A percentile compares a stretch with the other conserved stretches of the same genome.
Evolutionary conservation across 1,139 yeast genomes (phyloP).

Genomic region (Geotrichum europaeum): DNA sequence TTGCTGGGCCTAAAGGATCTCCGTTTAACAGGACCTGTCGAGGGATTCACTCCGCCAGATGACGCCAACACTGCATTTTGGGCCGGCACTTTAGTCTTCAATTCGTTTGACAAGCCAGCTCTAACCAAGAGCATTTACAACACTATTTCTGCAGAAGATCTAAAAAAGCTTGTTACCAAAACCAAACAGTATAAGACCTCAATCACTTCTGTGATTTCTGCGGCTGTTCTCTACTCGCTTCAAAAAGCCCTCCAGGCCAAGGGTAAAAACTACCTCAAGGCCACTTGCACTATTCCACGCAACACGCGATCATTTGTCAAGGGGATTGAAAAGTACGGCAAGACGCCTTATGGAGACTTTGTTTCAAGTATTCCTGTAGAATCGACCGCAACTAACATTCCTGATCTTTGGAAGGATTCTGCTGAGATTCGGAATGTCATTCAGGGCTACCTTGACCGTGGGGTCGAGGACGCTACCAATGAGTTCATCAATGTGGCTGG

Average conservation of each 20-base stretch:
- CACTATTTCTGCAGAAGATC: neutral
- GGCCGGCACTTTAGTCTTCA: constrained; percentile 6
- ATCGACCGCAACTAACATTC: neutral
- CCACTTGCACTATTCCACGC: neutral
- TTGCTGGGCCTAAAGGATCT: constrained; percentile 4
- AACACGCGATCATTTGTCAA: neutral
- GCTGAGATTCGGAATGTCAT: neutral
- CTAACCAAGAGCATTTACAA: constrained; percentile 1
- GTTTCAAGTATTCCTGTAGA: constrained; percentile 2
- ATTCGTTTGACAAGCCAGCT: neutral
- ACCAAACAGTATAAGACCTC: neutral
- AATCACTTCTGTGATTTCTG: neutral
- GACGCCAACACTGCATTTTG: neutral
- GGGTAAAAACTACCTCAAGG: neutral
- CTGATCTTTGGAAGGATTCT: constrained; percentile 3
- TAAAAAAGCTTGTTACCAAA: neutral
- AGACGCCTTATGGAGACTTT: constrained; percentile 2
- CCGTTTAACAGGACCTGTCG: neutral
- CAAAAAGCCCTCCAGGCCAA: neutral
- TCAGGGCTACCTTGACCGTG: neutral
- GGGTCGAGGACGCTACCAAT: neutral
- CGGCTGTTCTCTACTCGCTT: constrained; percentile 1
- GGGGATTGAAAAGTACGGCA: neutral
- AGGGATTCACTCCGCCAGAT: neutral
- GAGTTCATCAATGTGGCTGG: constrained; percentile 2